Percentiles rank a stretch among this genome's conserved stretches.
phyloP scores from a whole-genome alignment of 1,284 basidiomycete species.

The Trichosporon asahii region DNA sequence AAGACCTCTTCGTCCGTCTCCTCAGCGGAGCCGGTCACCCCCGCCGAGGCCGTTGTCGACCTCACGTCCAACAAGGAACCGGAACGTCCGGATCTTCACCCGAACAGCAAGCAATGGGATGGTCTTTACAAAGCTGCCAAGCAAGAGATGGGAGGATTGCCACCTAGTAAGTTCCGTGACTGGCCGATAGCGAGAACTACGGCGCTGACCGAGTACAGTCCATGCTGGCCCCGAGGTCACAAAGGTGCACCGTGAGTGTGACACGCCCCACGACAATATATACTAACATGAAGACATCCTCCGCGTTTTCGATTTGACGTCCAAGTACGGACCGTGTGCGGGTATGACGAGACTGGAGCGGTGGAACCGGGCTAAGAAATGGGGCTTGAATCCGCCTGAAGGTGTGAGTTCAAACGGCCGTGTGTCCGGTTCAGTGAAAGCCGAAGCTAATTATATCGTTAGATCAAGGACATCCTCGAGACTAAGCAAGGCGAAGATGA shows the following conservation, averaged over 20 bases:
- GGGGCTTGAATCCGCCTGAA: slow-evolving; percentile 76
- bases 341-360: slow-evolving; percentile 78
- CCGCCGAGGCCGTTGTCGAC: slow-evolving; percentile 8
- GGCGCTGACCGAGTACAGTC: slow-evolving; percentile 25
- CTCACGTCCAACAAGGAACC: slow-evolving; percentile 12
- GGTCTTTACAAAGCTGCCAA: slow-evolving; percentile 56
- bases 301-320: slow-evolving; percentile 74
- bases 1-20: slow-evolving; percentile 12
- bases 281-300: slow-evolving; percentile 63
- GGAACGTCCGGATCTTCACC: slow-evolving; percentile 36
- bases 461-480: slow-evolving; percentile 72
- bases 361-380: slow-evolving; percentile 77
- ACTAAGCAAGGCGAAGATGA: slow-evolving; percentile 59
- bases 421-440: background rate
- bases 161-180: slow-evolving; percentile 58
- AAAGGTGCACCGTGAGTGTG: slow-evolving; percentile 44
- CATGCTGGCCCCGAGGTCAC: slow-evolving; percentile 44
- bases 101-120: slow-evolving; percentile 59
- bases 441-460: background rate
- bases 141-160: slow-evolving; percentile 59
- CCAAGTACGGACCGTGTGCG: slow-evolving; percentile 79
- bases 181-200: too few species aligned
- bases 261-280: background rate
- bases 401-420: slow-evolving; percentile 59
- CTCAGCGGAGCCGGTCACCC: background rate